Percentiles rank a stretch among this genome's conserved stretches.
phyloP scores from a whole-genome alignment of 2,329 filamentous ascomycete genomes.

The Penicillium frequentans region DNA sequence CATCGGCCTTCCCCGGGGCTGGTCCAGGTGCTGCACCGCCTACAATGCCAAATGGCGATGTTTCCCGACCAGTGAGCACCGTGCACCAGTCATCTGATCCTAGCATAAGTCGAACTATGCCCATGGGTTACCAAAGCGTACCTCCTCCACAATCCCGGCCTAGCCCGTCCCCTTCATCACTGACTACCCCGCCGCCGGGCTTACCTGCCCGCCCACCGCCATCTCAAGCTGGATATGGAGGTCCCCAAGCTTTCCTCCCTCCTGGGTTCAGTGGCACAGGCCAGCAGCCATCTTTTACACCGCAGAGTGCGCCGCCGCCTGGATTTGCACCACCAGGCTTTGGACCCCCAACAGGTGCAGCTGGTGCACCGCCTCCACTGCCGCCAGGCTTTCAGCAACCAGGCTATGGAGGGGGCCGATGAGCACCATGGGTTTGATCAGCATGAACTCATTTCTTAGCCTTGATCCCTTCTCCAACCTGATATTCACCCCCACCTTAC shows the following conservation, averaged over 20 bases:
- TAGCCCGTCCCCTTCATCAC: conserved; percentile 52
- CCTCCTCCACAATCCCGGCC: conserved; percentile 51
- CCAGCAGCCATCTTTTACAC: conserved; percentile 31
- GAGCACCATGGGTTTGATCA: conserved; percentile 14
- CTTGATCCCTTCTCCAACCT: neutral
- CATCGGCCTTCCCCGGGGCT: conserved; percentile 60
- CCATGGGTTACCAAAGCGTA: conserved; percentile 43
- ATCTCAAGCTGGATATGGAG: conserved; percentile 66
- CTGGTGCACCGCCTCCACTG: conserved; percentile 34
- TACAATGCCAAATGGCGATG: conserved; percentile 46
- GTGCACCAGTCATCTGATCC: conserved; percentile 31
- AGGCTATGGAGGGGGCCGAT: conserved; percentile 39
- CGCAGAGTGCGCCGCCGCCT: conserved; percentile 46
- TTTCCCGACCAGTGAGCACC: conserved; percentile 33
- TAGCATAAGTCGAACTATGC: conserved; percentile 42
- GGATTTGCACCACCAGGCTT: conserved; percentile 55
- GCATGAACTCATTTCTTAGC: neutral
- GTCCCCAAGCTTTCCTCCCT: conserved; percentile 49
- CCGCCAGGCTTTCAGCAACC: conserved; percentile 46
- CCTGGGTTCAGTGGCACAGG: conserved; percentile 38
- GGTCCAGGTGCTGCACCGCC: conserved; percentile 45
- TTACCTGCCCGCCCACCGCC: conserved; percentile 70
- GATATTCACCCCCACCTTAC: neutral
- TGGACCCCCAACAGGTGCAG: conserved; percentile 32
- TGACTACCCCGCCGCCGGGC: conserved; percentile 50